These are phyloP conservation scores for Pichia terricola DNA, from an alignment of 1,139 yeast species.

Conservation along the genomic window DNA sequence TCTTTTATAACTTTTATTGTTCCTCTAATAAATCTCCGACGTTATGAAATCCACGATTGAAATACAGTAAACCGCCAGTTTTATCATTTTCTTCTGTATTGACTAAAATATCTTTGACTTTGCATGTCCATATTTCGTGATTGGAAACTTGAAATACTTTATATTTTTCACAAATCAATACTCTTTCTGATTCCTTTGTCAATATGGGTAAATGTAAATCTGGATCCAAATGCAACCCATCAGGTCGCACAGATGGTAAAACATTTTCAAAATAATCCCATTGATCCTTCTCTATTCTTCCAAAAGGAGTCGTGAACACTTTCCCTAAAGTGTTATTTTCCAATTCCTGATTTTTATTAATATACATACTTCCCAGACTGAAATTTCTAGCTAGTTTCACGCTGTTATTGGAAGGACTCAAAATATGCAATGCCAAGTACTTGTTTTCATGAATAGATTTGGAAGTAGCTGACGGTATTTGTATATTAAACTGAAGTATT, in stretches of 20 bases:
- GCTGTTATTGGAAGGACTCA: conserved; percentile 48
- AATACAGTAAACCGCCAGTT: conserved; percentile 59
- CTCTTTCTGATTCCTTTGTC: conserved; percentile 43
- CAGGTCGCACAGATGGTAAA: conserved; percentile 6
- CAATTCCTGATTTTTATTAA: conserved; percentile 9
- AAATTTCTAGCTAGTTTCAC: conserved; percentile 49
- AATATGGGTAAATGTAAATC: conserved; percentile 46
- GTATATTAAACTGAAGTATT: conserved; percentile 69
- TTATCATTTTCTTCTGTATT: conserved; percentile 20
- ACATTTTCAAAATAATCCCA: conserved; percentile 23
- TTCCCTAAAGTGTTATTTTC: conserved; percentile 2
- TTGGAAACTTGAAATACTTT: conserved; percentile 54
- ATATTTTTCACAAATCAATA: conserved; percentile 52
- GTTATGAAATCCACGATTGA: conserved; percentile 48
- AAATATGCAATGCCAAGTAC: conserved; percentile 62
- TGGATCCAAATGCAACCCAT: conserved; percentile 1
- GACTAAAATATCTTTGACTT: conserved; percentile 43
- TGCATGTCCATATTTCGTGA: conserved; percentile 84
- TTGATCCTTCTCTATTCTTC: conserved; percentile 25
- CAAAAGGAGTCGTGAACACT: conserved; percentile 33
- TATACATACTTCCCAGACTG: conserved; percentile 42
- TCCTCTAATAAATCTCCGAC: conserved; percentile 33
- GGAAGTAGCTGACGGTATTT: conserved; percentile 74
- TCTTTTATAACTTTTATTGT: neutral
- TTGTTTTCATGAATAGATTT: conserved; percentile 45